These are phyloP conservation scores for Coniochaeta ligniaria DNA, from an alignment of 2,329 filamentous ascomycete genomes.

Conservation along the genomic window DNA sequence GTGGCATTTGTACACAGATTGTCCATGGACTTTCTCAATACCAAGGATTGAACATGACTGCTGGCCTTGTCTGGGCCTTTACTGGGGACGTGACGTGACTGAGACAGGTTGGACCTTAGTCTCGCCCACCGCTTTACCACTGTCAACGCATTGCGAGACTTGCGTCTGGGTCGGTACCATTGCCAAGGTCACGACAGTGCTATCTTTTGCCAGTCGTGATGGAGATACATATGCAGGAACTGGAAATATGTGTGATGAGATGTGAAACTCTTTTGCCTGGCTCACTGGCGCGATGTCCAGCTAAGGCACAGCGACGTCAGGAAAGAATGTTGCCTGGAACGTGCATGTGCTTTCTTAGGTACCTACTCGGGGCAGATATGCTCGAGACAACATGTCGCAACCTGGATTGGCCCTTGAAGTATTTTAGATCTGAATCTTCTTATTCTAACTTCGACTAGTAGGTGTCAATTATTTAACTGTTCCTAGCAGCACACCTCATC, in stretches of 20 bases:
- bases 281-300: not conserved
- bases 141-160: too few relatives aligned
- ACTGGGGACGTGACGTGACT: not conserved
- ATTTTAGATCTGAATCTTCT: too few relatives aligned
- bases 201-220: not conserved
- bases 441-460: too few relatives aligned
- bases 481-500: too few relatives aligned
- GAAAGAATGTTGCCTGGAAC: not conserved
- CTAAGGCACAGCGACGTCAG: not conserved
- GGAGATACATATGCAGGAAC: too few relatives aligned
- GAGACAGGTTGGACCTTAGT: not conserved
- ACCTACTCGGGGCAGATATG: too few relatives aligned
- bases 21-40: not conserved
- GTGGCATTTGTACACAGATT: not conserved
- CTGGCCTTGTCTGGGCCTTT: not conserved
- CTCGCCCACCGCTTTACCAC: too few relatives aligned
- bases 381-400: too few relatives aligned
- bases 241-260: too few relatives aligned
- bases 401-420: too few relatives aligned
- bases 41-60: not conserved
- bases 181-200: not conserved
- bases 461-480: too few relatives aligned
- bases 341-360: not conserved
- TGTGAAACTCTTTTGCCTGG: not conserved
- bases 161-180: not conserved